phyloP scores from a whole-genome alignment of 768 basidiomycete species.

The Kwoniella mangroviensis region DNA sequence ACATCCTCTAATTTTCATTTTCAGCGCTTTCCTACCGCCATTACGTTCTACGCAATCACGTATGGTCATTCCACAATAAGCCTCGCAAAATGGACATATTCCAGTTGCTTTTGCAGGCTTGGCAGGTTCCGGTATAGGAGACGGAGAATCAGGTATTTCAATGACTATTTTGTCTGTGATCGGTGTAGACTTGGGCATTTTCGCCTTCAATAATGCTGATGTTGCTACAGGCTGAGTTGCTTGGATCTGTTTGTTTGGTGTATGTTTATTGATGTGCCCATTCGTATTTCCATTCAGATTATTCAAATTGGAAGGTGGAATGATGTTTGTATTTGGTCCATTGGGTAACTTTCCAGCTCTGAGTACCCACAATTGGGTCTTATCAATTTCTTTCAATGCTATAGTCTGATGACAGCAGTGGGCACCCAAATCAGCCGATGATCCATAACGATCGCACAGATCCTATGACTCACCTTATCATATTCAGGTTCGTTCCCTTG shows the following conservation, averaged over 20 bases:
- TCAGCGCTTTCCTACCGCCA: conserved; percentile 23
- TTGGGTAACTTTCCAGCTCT: conserved; percentile 9
- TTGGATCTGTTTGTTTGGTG: not conserved
- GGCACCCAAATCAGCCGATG: not conserved
- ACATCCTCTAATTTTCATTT: conserved; percentile 15
- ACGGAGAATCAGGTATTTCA: conserved; percentile 4
- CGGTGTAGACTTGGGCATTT: too few relatives aligned
- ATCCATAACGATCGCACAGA: too few relatives aligned
- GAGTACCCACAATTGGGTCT: not conserved
- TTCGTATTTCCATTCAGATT: not conserved
- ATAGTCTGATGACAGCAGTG: not conserved
- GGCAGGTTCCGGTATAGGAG: not conserved
- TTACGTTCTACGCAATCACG: conserved; percentile 9
- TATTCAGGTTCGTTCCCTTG: conserved; percentile 9
- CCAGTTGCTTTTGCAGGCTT: not conserved
- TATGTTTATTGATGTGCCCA: not conserved
- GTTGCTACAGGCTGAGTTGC: not conserved
- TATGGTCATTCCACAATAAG: conserved; percentile 8
- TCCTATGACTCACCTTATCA: conserved; percentile 13
- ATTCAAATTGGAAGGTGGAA: not conserved
- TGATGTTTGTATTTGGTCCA: not conserved
- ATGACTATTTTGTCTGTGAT: not conserved
- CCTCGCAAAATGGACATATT: conserved; percentile 25
- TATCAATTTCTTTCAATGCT: conserved; percentile 5
- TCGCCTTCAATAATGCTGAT: not conserved